Base-by-base conservation (phyloP, 2,329 filamentous ascomycete species). In the Colletotrichum musicola region DNA sequence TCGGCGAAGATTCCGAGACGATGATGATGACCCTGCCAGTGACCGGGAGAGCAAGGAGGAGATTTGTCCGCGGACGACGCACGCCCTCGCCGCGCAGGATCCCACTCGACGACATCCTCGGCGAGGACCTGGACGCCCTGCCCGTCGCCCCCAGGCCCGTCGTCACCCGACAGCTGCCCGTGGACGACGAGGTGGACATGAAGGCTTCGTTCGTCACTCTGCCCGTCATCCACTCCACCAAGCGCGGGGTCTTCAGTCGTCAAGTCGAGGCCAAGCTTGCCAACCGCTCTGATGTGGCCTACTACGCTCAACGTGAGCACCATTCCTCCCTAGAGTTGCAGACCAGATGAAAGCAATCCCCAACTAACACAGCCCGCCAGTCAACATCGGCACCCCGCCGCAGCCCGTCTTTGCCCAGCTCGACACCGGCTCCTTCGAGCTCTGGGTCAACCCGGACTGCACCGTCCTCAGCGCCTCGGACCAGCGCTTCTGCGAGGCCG, bases 371-470 rank as follows among this genome's bases (percentile, higher is more conserved):
- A 9, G 30, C 30, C 30, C 30, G 7, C 4, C 54, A 71, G 70
- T 88, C 71, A 80, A 81, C 67, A 84, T 89, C 56, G 87, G 87
- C 54, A 88, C 82, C 3, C 87, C 87, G 14, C 77, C 82, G 1
- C 87, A 89, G 71, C 73, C 81, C 2, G 82, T 88, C 58, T 85
- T 81, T 64, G 85, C 88, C 12, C 86, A 88, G 73, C 75, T 89
- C 62, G 87, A 89, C 74, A 89, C 88, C 0, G 86, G 87, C 53
- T 89, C 86, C 10, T 88, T 87, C 72, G 87, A 89, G 78, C 80
- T 89, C 38, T 89, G 87, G 87, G 84, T 89, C 6, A 93, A 93
- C 73, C 85, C 89, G 0, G 83, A 85, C 57, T 88, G 85, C 73
- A 86, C 84, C 7, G 75, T 75, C 1, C 79, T 91, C 16, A 70